Percentiles rank a stretch among this genome's conserved stretches.
phyloP scores from a whole-genome alignment of 1,284 basidiomycete genomes.

The Rhodotorula sp. region DNA sequence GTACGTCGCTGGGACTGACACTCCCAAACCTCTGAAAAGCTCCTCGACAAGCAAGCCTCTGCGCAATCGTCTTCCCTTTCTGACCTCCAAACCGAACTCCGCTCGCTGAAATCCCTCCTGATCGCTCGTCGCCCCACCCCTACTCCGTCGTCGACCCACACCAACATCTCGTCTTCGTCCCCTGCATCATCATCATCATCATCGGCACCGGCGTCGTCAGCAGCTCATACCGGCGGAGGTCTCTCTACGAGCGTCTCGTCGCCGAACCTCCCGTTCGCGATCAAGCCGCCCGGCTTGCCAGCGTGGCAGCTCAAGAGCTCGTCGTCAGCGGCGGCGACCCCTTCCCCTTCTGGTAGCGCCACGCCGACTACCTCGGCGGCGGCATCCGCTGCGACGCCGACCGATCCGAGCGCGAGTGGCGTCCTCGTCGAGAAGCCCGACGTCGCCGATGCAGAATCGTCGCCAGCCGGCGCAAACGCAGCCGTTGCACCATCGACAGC shows the following conservation, averaged over 20 bases:
- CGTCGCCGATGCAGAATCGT: not conserved
- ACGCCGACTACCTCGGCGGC: not conserved
- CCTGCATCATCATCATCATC: not conserved
- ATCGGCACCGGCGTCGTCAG: no score
- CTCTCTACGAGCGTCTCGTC: constrained; percentile 1
- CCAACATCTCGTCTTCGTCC: not conserved
- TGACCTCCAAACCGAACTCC: constrained; percentile 89
- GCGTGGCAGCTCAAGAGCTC: constrained; percentile 68
- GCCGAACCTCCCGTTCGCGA: constrained; percentile 8
- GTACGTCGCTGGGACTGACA: not conserved
- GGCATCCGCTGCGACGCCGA: not conserved
- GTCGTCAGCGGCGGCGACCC: not conserved
- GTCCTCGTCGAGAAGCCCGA: constrained; percentile 38
- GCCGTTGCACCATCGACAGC: no score
- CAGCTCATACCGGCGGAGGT: no score
- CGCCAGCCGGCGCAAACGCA: not conserved
- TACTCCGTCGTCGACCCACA: constrained; percentile 43
- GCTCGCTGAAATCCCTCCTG: constrained; percentile 87
- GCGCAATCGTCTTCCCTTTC: constrained; percentile 61
- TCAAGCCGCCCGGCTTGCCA: constrained; percentile 71
- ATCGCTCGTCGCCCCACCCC: constrained; percentile 49
- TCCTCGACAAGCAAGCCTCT: constrained; percentile 92
- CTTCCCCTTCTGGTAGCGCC: constrained; percentile 3
- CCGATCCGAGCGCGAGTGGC: constrained; percentile 34
- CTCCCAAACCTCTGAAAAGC: constrained; percentile 54